A percentile compares a stretch with the other conserved stretches of the same genome.
These are phyloP conservation scores for Fonsecaea nubica DNA, from an alignment of 2,329 filamentous ascomycete species.

Conservation along the genomic window DNA sequence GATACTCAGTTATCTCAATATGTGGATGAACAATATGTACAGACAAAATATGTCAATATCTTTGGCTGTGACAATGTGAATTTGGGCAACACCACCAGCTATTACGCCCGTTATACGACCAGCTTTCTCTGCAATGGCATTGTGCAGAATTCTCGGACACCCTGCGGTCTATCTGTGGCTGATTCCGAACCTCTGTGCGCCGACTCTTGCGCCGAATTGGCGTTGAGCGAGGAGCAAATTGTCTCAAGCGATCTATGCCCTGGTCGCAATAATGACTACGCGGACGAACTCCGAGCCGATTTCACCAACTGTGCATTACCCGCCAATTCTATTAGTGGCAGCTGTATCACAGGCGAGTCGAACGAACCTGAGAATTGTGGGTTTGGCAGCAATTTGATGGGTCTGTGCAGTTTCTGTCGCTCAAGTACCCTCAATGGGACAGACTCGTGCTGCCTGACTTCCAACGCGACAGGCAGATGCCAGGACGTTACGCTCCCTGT, in stretches of 20 bases:
- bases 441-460: constrained; percentile 90
- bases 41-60: constrained; percentile 77
- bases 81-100: constrained; percentile 75
- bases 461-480: constrained; percentile 76
- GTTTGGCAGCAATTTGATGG: constrained; percentile 72
- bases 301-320: constrained; percentile 89
- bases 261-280: constrained; percentile 68
- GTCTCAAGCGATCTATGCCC: constrained; percentile 78
- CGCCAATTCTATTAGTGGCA: constrained; percentile 74
- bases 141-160: constrained; percentile 80
- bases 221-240: constrained; percentile 86
- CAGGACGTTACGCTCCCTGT: constrained; percentile 77
- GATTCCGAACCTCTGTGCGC: constrained; percentile 81
- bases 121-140: constrained; percentile 93
- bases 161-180: constrained; percentile 70
- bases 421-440: constrained; percentile 86
- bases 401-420: constrained; percentile 86
- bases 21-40: constrained; percentile 75
- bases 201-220: constrained; percentile 84
- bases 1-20: constrained; percentile 76
- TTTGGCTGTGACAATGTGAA: constrained; percentile 82
- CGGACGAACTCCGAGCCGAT: constrained; percentile 83
- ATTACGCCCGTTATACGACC: constrained; percentile 92
- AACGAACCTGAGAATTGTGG: constrained; percentile 92
- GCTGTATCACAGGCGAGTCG: constrained; percentile 74